Conservation (phyloP, 257 asterid genomes). For the Thymus mandschuricus region DNA sequence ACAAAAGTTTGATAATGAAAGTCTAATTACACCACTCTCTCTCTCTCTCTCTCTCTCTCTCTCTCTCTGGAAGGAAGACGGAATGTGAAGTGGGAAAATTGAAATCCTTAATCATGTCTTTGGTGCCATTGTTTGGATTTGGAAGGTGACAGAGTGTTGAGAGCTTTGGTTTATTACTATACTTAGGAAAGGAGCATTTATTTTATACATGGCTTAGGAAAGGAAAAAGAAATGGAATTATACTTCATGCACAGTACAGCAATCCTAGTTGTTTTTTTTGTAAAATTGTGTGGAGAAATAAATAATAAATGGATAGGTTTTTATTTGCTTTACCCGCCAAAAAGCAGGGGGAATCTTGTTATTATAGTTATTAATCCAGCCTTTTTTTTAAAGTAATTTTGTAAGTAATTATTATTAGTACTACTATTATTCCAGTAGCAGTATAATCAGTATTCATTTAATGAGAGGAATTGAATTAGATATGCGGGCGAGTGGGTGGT, state of each 20-base stretch:
- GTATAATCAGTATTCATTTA: too few species aligned
- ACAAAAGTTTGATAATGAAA: slow-evolving; percentile 20
- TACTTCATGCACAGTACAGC: not conserved
- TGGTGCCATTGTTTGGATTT: slow-evolving; percentile 4
- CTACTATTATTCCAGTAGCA: too few species aligned
- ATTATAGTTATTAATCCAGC: not conserved
- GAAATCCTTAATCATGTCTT: slow-evolving; percentile 6
- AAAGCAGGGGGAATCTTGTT: slow-evolving; percentile 9
- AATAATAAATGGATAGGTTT: not conserved
- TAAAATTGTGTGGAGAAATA: not conserved
- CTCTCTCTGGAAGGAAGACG: slow-evolving; percentile 3
- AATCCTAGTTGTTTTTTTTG: not conserved
- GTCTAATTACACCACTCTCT: not conserved
- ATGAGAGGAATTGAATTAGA: not conserved
- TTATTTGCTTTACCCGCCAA: slow-evolving; percentile 32
- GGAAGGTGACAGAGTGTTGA: not conserved
- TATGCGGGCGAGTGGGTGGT: not conserved
- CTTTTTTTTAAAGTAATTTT: too few species aligned
- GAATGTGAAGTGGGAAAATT: not conserved
- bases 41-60: slow-evolving; percentile 19
- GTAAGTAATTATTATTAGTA: too few species aligned
- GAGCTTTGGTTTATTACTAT: not conserved
- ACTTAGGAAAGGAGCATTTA: slow-evolving; percentile 16
- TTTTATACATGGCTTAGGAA: slow-evolving; percentile 7
- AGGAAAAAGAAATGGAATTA: slow-evolving; percentile 1